Percentiles rank a stretch among this genome's conserved stretches.
phyloP scores from a whole-genome alignment of 163 green algal species.

The Chlorella variabilis region DNA sequence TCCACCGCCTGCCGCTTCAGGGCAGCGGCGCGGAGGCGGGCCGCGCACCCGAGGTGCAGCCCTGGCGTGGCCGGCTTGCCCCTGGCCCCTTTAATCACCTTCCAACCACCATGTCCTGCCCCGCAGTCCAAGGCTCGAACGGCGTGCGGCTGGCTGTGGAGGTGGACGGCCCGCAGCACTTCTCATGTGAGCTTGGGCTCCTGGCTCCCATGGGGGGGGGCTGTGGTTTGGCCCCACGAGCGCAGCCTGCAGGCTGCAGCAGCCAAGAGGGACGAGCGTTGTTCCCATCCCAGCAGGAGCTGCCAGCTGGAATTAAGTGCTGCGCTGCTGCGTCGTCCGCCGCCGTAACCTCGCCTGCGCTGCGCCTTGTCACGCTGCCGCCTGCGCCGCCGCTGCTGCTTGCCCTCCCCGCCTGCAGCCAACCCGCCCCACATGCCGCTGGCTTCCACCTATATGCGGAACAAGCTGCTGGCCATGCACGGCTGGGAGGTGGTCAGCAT shows the following conservation, averaged over 20 bases:
- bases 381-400: not conserved
- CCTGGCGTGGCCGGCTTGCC: no score
- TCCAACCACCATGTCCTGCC: no score
- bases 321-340: no score
- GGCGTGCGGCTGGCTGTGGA: constrained; percentile 29
- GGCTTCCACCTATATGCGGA: constrained; percentile 32
- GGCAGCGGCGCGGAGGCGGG: no score
- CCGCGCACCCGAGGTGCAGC: no score
- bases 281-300: no score
- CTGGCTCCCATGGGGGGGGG: not conserved
- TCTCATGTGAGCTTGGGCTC: constrained; percentile 4
- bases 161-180: constrained; percentile 44
- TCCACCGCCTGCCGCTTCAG: no score
- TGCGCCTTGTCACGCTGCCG: not conserved
- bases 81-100: no score
- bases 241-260: no score
- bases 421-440: constrained; percentile 30
- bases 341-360: not conserved
- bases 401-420: not conserved
- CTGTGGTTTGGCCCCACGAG: no score
- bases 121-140: constrained; percentile 20
- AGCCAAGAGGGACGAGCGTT: no score
- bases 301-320: no score
- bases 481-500: constrained; percentile 34
- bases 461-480: constrained; percentile 31